A percentile compares a stretch with the other conserved stretches of the same genome.
phyloP scores from a whole-genome alignment of 768 basidiomycete genomes.

The Leccinum imitatum region DNA sequence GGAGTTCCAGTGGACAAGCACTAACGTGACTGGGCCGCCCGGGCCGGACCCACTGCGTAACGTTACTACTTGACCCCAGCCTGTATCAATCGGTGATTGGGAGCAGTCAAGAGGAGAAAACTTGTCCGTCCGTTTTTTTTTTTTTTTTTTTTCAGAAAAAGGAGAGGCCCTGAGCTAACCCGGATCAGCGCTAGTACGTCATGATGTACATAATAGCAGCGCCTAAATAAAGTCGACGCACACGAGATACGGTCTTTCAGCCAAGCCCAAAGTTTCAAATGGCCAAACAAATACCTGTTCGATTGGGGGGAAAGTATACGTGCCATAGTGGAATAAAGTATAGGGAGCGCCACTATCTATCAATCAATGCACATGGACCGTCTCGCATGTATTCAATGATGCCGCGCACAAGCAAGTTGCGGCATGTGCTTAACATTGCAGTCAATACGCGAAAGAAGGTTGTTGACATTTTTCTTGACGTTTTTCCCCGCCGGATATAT shows the following conservation, averaged over 20 bases:
- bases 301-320: too few species aligned
- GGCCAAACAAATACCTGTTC: too few species aligned
- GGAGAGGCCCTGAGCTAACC: neutral
- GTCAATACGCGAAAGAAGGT: neutral
- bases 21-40: neutral
- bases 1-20: neutral
- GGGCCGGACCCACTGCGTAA: neutral
- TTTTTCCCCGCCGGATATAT: too few species aligned
- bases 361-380: neutral
- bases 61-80: neutral
- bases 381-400: neutral
- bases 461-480: neutral
- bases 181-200: neutral
- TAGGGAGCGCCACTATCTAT: neutral
- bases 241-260: neutral
- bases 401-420: neutral
- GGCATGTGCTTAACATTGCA: neutral
- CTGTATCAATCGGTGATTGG: too few species aligned
- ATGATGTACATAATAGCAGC: neutral
- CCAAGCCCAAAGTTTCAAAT: neutral
- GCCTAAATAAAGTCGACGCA: neutral
- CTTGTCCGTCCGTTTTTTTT: too few species aligned
- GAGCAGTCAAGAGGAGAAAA: neutral
- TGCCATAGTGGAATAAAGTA: neutral
- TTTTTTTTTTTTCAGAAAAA: too few species aligned